Base-by-base conservation (phyloP, 2,329 filamentous ascomycete genomes). In the Aureobasidium sp. region DNA sequence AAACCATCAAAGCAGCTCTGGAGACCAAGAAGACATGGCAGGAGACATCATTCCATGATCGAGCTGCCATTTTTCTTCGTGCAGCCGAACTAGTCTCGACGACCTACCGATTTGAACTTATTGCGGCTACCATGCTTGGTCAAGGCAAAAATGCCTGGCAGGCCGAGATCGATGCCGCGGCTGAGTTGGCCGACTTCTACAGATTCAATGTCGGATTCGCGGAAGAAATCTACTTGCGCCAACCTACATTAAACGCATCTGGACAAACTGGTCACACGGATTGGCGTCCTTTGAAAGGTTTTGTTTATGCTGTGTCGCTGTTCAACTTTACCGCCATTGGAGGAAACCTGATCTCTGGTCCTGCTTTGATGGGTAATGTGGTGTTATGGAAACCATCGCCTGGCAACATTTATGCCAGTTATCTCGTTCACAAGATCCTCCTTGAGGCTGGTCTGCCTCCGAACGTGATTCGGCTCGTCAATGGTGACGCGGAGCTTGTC, bases 301-400 rank as follows among this genome's bases (percentile, higher is more conserved):
- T 82, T 66, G 78, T 82, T 15, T 81, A 80, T 53, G 75, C 79
- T 20, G 69, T 82, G 4, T 77, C 78, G 0, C 80, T 80, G 4
- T 82, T 82, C 71, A 82, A 82, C 72, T 82, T 82, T 64, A 81
- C 80, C 0, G 80, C 80, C 0, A 73, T 82, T 23, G 80, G 76
- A 15, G 80, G 72, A 4, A 80, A 74, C 53, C 71, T 82, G 2
- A 69, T 80, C 13, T 75, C 73, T 5, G 75, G 71, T 0, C 78
- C 80, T 18, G 75, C 76, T 0, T 59, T 82, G 0, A 66, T 82
- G 64, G 80, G 80, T 2, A 82, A 82, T 36, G 79, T 81, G 0
- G 78, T 82, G 0, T 36, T 82, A 27, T 82, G 80, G 80, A 82
- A 82, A 69, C 80, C 80, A 11, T 77, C 78, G 1, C 74, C 75